Percentiles rank a stretch among this genome's conserved stretches.
These are phyloP conservation scores for Calonectria pteridis DNA, from an alignment of 2,329 filamentous ascomycete genomes.

Conservation along the genomic window DNA sequence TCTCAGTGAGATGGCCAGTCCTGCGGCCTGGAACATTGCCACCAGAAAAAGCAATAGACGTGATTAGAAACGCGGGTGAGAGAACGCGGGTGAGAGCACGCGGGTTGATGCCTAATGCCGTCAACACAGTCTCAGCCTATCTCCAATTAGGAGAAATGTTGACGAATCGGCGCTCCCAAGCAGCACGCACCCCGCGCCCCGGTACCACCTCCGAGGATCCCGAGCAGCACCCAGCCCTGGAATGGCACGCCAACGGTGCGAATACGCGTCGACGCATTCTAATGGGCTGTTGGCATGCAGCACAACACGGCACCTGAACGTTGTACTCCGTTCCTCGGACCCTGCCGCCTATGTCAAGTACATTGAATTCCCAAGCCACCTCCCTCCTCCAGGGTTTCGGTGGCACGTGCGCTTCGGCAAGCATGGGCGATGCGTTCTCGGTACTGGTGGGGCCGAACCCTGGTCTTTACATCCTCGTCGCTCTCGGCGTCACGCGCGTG, in stretches of 20 bases:
- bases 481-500: conserved; percentile 33
- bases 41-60: background rate
- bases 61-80: conserved; percentile 5
- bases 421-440: conserved; percentile 30
- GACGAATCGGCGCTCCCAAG: background rate
- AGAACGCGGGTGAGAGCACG: conserved; percentile 3
- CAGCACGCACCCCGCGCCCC: background rate
- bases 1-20: background rate
- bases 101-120: conserved; percentile 21
- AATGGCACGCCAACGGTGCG: background rate
- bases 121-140: background rate
- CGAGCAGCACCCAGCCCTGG: background rate
- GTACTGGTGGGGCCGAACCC: conserved; percentile 38
- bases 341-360: conserved; percentile 1
- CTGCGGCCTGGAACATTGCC: conserved; percentile 1
- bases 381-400: conserved; percentile 28
- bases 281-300: background rate
- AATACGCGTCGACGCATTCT: conserved; percentile 11
- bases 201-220: conserved; percentile 6
- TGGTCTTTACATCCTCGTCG: conserved; percentile 38
- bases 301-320: background rate
- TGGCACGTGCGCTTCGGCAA: conserved; percentile 42
- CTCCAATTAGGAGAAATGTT: background rate
- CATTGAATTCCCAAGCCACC: conserved; percentile 18
- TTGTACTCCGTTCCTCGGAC: conserved; percentile 18